Percentiles rank a stretch among this genome's conserved stretches.
These are phyloP conservation scores for Tephrocybe sp. DNA, from an alignment of 768 basidiomycete genomes.

Conservation along the genomic window DNA sequence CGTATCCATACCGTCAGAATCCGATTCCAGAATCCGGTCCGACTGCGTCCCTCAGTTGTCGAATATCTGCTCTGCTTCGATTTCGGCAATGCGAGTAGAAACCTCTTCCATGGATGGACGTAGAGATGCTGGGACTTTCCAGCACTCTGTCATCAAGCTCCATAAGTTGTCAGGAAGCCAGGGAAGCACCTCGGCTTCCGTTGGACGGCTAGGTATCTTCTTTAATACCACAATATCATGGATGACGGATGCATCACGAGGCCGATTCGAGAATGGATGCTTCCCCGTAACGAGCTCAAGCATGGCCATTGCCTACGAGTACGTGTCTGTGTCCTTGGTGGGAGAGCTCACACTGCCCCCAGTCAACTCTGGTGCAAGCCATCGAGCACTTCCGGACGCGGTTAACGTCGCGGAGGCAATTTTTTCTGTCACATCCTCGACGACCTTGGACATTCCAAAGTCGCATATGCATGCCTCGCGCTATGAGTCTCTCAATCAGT, in stretches of 20 bases:
- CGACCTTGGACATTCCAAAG: slow-evolving; percentile 62
- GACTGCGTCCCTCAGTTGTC: background rate
- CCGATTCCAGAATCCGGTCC: slow-evolving; percentile 5
- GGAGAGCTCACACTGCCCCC: slow-evolving; percentile 38
- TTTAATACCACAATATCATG: slow-evolving; percentile 37
- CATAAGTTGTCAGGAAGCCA: slow-evolving; percentile 50
- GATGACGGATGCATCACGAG: slow-evolving; percentile 49
- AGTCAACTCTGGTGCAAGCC: slow-evolving; percentile 62
- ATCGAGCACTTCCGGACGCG: slow-evolving; percentile 47
- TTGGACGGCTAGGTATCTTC: slow-evolving; percentile 42
- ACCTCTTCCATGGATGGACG: slow-evolving; percentile 43
- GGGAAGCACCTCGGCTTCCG: slow-evolving; percentile 23
- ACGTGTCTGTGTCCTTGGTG: slow-evolving; percentile 49
- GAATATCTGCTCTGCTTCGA: slow-evolving; percentile 18
- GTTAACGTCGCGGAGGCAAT: slow-evolving; percentile 46
- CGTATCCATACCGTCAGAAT: slow-evolving; percentile 12
- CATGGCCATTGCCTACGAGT: slow-evolving; percentile 59
- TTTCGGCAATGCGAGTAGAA: slow-evolving; percentile 22
- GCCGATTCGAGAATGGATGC: slow-evolving; percentile 48
- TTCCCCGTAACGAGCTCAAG: slow-evolving; percentile 56
- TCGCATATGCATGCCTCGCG: slow-evolving; percentile 57
- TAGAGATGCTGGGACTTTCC: slow-evolving; percentile 34
- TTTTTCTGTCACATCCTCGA: slow-evolving; percentile 55
- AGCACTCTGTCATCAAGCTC: slow-evolving; percentile 45
- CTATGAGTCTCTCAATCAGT: slow-evolving; percentile 25